phyloP scores from a whole-genome alignment of 2,329 filamentous ascomycete genomes.

The Pseudocercospora musae region DNA sequence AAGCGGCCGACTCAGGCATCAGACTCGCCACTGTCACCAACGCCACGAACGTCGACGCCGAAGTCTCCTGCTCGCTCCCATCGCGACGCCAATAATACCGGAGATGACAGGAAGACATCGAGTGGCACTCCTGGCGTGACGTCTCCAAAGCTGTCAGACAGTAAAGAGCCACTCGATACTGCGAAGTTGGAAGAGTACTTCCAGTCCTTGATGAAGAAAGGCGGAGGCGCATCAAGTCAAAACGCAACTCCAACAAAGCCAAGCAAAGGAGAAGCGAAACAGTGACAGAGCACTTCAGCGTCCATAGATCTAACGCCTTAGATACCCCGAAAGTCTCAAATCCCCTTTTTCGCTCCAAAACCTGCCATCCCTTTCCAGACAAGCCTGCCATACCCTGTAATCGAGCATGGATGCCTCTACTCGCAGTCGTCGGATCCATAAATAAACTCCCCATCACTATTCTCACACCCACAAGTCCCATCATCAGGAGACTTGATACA shows the following conservation, averaged over 20 bases:
- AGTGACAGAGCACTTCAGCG: neutral
- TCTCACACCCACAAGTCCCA: slow-evolving; percentile 43
- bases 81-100: slow-evolving; percentile 9
- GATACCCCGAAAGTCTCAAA: neutral
- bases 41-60: slow-evolving; percentile 15
- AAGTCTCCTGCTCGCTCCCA: slow-evolving; percentile 17
- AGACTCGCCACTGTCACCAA: slow-evolving; percentile 10
- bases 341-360: neutral
- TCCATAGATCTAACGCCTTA: neutral
- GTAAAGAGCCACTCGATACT: slow-evolving; percentile 48
- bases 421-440: slow-evolving; percentile 23
- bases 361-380: no score
- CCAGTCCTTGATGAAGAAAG: slow-evolving; percentile 56
- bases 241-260: slow-evolving; percentile 18
- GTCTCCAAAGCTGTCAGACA: slow-evolving; percentile 28
- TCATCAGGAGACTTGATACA: slow-evolving; percentile 42
- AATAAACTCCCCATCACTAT: slow-evolving; percentile 41
- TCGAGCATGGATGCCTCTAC: no score
- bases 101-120: neutral
- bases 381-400: no score
- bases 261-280: neutral
- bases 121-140: slow-evolving; percentile 8
- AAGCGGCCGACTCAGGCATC: slow-evolving; percentile 21
- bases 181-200: slow-evolving; percentile 61
- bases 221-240: slow-evolving; percentile 30